A percentile compares a stretch with the other conserved stretches of the same genome.
These are phyloP conservation scores for Penicillium sp. DNA, from an alignment of 2,329 filamentous ascomycete genomes.

Conservation along the genomic window DNA sequence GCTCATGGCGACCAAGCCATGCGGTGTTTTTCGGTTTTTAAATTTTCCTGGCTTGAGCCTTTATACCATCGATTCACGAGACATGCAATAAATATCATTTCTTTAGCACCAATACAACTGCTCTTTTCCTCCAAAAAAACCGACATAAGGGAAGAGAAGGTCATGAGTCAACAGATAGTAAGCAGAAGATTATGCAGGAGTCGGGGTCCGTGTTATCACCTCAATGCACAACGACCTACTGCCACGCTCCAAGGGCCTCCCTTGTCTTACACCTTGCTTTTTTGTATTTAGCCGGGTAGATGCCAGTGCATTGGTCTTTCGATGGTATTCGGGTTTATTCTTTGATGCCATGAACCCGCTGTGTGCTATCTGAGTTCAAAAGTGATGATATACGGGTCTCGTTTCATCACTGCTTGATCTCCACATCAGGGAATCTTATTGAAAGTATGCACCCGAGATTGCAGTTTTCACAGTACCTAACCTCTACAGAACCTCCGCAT, in stretches of 20 bases:
- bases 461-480: neutral
- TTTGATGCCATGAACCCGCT: too few relatives aligned
- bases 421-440: too few relatives aligned
- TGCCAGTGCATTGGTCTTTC: neutral
- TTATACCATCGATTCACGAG: constrained; percentile 4
- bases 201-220: neutral
- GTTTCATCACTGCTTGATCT: too few relatives aligned
- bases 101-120: neutral
- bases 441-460: too few relatives aligned
- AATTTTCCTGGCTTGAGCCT: constrained; percentile 3
- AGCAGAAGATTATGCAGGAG: neutral
- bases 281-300: neutral
- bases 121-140: neutral
- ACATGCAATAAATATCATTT: constrained; percentile 4
- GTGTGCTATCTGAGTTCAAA: too few relatives aligned
- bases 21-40: constrained; percentile 3
- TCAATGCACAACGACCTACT: neutral
- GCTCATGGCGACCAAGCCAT: neutral
- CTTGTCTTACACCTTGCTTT: neutral
- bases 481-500: neutral
- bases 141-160: neutral
- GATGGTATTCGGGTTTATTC: too few relatives aligned
- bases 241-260: neutral
- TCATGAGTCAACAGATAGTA: too few relatives aligned
- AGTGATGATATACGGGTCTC: too few relatives aligned